Evolutionary conservation across 257 asterid genomes (phyloP).

Genomic region (Rehmannia glutinosa): DNA sequence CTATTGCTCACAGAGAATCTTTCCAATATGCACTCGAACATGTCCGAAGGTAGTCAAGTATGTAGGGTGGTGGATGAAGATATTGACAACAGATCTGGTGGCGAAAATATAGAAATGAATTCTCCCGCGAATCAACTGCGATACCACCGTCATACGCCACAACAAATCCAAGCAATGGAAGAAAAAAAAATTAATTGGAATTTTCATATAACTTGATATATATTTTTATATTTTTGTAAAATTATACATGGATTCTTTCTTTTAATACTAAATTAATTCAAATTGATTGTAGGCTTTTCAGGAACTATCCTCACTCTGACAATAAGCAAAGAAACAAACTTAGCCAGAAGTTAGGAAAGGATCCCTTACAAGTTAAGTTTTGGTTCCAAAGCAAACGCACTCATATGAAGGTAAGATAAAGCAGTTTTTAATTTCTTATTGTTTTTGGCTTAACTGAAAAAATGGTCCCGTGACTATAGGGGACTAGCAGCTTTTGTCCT

Average conservation of each 20-base stretch:
- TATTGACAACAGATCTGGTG: neutral
- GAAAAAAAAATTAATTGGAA: conserved; percentile 10
- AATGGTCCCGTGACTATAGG: no score
- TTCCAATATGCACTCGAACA: neutral
- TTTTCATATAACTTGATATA: neutral
- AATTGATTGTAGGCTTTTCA: conserved; percentile 19
- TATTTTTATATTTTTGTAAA: no score
- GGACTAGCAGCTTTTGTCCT: no score
- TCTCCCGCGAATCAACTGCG: neutral
- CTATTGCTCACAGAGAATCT: neutral
- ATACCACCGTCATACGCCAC: conserved; percentile 30
- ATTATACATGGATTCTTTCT: neutral
- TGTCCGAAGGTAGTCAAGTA: neutral
- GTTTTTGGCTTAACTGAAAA: no score
- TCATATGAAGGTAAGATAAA: conserved; percentile 23
- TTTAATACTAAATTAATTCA: neutral
- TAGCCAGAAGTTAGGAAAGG: conserved; percentile 18
- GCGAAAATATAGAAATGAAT: neutral
- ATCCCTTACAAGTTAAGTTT: conserved; percentile 24
- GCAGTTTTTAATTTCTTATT: no score
- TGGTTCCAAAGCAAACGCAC: conserved; percentile 41
- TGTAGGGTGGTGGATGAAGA: neutral
- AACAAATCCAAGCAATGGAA: conserved; percentile 35
- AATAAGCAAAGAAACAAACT: conserved; percentile 12
- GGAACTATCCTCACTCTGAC: conserved; percentile 21